Conservation (phyloP, 2,329 filamentous ascomycete genomes). For the Myriosclerotinia duriaeana region DNA sequence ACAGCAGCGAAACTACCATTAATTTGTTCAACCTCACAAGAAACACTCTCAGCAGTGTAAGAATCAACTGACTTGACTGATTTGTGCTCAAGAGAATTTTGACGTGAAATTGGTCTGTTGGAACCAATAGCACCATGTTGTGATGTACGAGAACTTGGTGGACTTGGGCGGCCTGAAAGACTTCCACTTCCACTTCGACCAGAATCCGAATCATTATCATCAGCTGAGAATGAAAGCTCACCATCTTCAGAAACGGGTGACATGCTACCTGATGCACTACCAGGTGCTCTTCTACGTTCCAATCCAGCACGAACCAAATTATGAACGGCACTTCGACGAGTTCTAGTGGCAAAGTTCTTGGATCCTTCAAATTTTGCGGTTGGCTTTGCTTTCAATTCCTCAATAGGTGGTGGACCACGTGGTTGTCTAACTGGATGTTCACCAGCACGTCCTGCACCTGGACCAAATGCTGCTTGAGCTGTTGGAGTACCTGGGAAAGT, state of each 20-base stretch:
- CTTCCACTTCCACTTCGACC: slow-evolving; percentile 72
- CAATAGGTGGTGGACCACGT: slow-evolving; percentile 83
- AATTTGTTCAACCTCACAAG: slow-evolving; percentile 57
- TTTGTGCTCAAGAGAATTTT: slow-evolving; percentile 58
- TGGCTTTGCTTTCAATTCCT: slow-evolving; percentile 86
- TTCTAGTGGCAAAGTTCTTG: slow-evolving; percentile 94
- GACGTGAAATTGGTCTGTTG: slow-evolving; percentile 71
- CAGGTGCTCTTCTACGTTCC: slow-evolving; percentile 72
- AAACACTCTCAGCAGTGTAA: slow-evolving; percentile 62
- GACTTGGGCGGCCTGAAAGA: slow-evolving; percentile 66
- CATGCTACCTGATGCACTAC: slow-evolving; percentile 76
- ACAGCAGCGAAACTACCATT: slow-evolving; percentile 66
- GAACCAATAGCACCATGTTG: slow-evolving; percentile 85
- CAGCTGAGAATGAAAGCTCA: slow-evolving; percentile 62
- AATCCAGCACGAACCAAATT: slow-evolving; percentile 88
- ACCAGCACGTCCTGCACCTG: slow-evolving; percentile 87
- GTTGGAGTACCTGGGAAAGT: slow-evolving; percentile 79
- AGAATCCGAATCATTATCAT: slow-evolving; percentile 73
- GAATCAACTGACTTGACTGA: slow-evolving; percentile 47
- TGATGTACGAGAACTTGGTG: slow-evolving; percentile 73
- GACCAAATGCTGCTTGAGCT: slow-evolving; percentile 72
- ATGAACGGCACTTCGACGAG: slow-evolving; percentile 86
- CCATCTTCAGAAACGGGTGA: slow-evolving; percentile 84
- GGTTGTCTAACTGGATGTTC: slow-evolving; percentile 94
- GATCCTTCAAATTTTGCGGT: slow-evolving; percentile 93